Evolutionary conservation across 2,329 filamentous ascomycete genomes (phyloP).

Genomic region (Alternaria triticina): DNA sequence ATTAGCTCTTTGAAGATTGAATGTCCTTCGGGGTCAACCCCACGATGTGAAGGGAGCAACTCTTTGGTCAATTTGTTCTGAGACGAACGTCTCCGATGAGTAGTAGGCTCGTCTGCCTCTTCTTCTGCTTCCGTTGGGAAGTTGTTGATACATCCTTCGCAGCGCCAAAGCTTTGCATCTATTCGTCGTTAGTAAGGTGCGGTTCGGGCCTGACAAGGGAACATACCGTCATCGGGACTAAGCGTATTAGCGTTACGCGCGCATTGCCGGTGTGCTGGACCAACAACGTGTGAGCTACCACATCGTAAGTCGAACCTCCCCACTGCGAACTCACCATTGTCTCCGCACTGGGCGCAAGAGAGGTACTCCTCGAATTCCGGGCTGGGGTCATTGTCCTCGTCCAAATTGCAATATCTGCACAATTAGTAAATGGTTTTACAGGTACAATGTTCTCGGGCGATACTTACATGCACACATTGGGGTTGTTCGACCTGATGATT

Average conservation of each 20-base stretch:
- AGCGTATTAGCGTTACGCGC: conserved; percentile 74
- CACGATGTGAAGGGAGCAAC: conserved; percentile 71
- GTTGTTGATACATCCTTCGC: conserved; percentile 63
- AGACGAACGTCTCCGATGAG: conserved; percentile 61
- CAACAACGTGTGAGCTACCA: conserved; percentile 52
- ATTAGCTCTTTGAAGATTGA: conserved; percentile 78
- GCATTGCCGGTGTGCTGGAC: conserved; percentile 87
- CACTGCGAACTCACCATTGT: conserved; percentile 71
- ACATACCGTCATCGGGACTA: conserved; percentile 68
- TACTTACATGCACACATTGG: conserved; percentile 70
- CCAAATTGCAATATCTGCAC: conserved; percentile 77
- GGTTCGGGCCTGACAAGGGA: conserved; percentile 18
- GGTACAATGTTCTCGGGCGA: background rate
- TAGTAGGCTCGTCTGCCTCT: conserved; percentile 49
- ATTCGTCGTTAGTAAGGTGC: conserved; percentile 26
- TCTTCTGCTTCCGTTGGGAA: conserved; percentile 40
- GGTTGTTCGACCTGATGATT: conserved; percentile 55
- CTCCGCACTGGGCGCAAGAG: conserved; percentile 76
- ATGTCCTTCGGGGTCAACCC: conserved; percentile 66
- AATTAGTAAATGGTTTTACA: conserved; percentile 15
- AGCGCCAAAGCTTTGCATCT: conserved; percentile 68
- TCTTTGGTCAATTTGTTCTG: conserved; percentile 73
- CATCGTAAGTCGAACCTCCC: conserved; percentile 34
- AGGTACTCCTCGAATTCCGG: conserved; percentile 83
- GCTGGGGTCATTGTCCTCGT: conserved; percentile 81